phyloP scores from a whole-genome alignment of 108 stramenopile genomes.

The Fragilaria crotonensis region DNA sequence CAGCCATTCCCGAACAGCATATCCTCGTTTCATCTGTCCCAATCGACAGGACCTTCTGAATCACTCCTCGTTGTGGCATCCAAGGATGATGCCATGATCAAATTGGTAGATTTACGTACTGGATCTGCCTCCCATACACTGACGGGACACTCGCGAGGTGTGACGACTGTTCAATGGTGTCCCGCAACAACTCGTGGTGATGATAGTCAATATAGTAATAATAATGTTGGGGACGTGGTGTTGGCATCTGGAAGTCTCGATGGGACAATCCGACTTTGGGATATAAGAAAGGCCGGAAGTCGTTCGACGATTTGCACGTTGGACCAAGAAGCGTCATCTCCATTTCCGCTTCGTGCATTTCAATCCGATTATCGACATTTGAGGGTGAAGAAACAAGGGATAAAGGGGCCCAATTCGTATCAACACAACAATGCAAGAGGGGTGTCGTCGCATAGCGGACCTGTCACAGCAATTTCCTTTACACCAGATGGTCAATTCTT shows the following conservation, averaged over 20 bases:
- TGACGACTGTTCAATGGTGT: constrained; percentile 58
- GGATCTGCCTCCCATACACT: constrained; percentile 66
- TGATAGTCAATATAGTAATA: no score
- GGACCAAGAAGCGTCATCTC: constrained; percentile 24
- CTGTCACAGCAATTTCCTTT: constrained; percentile 49
- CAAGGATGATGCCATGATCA: constrained; percentile 6
- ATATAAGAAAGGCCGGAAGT: constrained; percentile 64
- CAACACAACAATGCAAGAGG: constrained; percentile 10
- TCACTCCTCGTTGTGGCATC: not conserved
- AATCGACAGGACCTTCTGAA: not conserved
- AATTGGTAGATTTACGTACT: constrained; percentile 58
- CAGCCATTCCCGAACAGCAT: constrained; percentile 2
- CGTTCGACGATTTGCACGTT: constrained; percentile 52
- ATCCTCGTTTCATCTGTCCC: not conserved
- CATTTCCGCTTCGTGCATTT: constrained; percentile 2
- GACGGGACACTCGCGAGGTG: constrained; percentile 40
- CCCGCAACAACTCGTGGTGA: no score
- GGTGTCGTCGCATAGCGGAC: constrained; percentile 34
- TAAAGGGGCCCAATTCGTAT: constrained; percentile 16
- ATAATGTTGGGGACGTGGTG: no score
- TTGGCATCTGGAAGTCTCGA: constrained; percentile 62
- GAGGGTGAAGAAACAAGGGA: constrained; percentile 12
- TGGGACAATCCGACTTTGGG: constrained; percentile 61
- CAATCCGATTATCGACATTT: constrained; percentile 26
- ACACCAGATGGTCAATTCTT: constrained; percentile 46